These are phyloP conservation scores for Penicillium aurantiogriseum DNA, from an alignment of 2,329 filamentous ascomycete genomes.

Conservation along the genomic window DNA sequence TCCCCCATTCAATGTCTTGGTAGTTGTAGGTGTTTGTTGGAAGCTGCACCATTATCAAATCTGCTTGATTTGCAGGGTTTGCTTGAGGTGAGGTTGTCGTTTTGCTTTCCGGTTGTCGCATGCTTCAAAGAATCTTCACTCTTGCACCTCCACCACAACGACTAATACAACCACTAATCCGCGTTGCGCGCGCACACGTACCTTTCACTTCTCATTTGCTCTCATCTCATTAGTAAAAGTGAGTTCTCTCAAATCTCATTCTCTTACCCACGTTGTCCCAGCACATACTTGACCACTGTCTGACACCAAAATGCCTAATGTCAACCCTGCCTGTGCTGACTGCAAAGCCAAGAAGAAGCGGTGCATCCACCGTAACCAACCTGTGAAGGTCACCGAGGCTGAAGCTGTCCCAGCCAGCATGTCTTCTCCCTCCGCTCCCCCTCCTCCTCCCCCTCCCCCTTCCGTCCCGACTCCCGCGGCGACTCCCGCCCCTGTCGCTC, in stretches of 20 bases:
- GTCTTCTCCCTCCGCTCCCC: neutral
- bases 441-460: neutral
- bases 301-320: neutral
- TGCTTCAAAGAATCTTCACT: neutral
- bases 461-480: neutral
- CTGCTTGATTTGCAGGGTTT: neutral
- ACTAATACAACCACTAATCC: neutral
- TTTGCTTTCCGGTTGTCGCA: neutral
- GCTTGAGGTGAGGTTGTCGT: neutral
- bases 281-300: neutral
- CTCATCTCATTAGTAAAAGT: neutral
- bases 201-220: neutral
- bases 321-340: conserved; percentile 14
- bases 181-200: neutral
- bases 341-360: conserved; percentile 30
- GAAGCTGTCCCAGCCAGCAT: neutral
- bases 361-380: conserved; percentile 20
- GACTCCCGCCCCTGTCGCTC: neutral
- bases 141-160: neutral
- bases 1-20: neutral
- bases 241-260: neutral
- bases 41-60: neutral
- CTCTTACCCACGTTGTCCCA: too few relatives aligned
- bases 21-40: neutral
- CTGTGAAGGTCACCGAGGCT: neutral